Evolutionary conservation across 805 yeast genomes (phyloP).

Genomic region (Kodamaea restingae): DNA sequence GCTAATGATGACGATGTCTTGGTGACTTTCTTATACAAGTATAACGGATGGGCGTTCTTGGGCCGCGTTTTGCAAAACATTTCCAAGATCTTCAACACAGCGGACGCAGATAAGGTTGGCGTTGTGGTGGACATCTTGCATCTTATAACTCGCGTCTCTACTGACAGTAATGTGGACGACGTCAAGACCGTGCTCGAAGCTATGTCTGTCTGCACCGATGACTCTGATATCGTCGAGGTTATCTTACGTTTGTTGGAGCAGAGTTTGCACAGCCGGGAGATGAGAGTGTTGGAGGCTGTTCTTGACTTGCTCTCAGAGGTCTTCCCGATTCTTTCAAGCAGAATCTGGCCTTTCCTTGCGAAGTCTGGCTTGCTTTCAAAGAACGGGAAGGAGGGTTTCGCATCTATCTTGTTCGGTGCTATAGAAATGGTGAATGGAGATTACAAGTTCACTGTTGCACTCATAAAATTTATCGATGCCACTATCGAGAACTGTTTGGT

Average conservation of each 20-base stretch:
- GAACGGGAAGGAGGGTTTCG: constrained; percentile 59
- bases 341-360: constrained; percentile 77
- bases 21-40: constrained; percentile 67
- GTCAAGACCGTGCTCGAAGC: constrained; percentile 29
- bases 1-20: constrained; percentile 29
- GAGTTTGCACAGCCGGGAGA: constrained; percentile 53
- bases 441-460: constrained; percentile 57
- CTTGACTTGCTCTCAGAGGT: constrained; percentile 48
- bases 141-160: constrained; percentile 46
- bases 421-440: constrained; percentile 68
- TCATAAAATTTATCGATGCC: constrained; percentile 52
- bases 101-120: constrained; percentile 36
- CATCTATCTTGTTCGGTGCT: constrained; percentile 59
- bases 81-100: constrained; percentile 34
- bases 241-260: constrained; percentile 66
- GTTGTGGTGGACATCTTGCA: constrained; percentile 47
- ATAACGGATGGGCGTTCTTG: constrained; percentile 82
- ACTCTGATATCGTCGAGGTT: constrained; percentile 58
- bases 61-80: constrained; percentile 75
- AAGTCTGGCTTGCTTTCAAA: constrained; percentile 62
- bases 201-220: constrained; percentile 47
- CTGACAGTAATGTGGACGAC: constrained; percentile 31
- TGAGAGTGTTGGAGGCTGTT: constrained; percentile 42
- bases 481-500: constrained; percentile 50
- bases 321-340: constrained; percentile 48